Evolutionary conservation across 2,329 filamentous ascomycete species (phyloP).

Genomic region (Sporothrix protearum): DNA sequence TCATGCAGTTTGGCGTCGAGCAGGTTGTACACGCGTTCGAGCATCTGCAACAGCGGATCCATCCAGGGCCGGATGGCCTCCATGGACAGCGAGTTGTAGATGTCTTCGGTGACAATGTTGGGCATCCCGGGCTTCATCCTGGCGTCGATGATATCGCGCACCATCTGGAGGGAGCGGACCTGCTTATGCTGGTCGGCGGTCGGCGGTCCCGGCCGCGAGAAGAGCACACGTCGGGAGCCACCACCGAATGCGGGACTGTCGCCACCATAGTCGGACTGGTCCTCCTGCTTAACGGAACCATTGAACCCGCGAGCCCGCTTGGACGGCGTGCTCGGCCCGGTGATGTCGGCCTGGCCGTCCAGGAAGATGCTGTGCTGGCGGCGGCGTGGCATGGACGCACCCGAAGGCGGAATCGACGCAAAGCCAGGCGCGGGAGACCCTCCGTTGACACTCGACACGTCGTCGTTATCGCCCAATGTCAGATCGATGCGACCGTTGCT

Average conservation of each 20-base stretch:
- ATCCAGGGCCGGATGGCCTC: constrained; percentile 59
- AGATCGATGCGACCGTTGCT: constrained; percentile 35
- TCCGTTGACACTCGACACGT: constrained; percentile 33
- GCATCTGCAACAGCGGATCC: constrained; percentile 48
- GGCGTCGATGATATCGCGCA: constrained; percentile 52
- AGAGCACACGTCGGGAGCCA: not conserved
- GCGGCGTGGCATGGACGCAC: constrained; percentile 21
- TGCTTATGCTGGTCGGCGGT: not conserved
- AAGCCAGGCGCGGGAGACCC: not conserved
- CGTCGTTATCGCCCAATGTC: constrained; percentile 35
- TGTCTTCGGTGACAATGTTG: constrained; percentile 55
- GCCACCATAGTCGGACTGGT: constrained; percentile 20
- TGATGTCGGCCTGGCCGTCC: constrained; percentile 20
- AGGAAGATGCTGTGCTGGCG: constrained; percentile 23
- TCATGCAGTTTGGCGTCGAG: constrained; percentile 46
- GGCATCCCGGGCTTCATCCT: constrained; percentile 57
- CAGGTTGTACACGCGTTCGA: constrained; percentile 46
- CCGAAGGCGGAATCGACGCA: not conserved
- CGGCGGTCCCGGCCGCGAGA: not conserved
- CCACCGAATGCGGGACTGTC: not conserved
- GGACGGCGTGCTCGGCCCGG: constrained; percentile 19
- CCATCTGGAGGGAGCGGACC: constrained; percentile 44
- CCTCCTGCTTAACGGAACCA: constrained; percentile 31
- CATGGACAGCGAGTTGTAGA: constrained; percentile 56
- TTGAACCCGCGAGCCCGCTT: constrained; percentile 25